Evolutionary conservation across 2,329 filamentous ascomycete species (phyloP).

Genomic region (Trichoderma harzianum): DNA sequence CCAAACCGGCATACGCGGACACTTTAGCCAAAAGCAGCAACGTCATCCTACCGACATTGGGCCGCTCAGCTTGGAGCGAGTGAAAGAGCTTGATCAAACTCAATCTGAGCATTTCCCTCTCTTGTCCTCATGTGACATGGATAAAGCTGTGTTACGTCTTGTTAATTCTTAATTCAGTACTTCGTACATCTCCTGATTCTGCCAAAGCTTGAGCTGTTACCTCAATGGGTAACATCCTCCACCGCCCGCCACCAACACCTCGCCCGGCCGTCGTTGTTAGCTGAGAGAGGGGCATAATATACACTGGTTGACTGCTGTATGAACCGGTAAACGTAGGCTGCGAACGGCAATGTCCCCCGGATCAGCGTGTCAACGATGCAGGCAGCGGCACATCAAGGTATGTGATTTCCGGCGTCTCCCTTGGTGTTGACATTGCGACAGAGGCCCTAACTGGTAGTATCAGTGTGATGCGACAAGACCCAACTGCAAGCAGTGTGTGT

Average conservation of each 20-base stretch:
- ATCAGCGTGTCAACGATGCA: conserved; percentile 11
- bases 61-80: background rate
- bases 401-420: background rate
- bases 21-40: conserved; percentile 7
- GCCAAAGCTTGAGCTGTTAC: background rate
- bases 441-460: background rate
- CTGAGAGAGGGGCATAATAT: background rate
- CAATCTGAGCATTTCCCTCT: background rate
- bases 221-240: conserved; percentile 14
- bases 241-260: background rate
- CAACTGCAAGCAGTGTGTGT: background rate
- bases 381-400: conserved; percentile 9
- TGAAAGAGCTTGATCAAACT: background rate
- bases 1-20: background rate
- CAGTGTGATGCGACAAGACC: conserved; percentile 8
- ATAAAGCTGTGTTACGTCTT: background rate
- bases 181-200: background rate
- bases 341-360: conserved; percentile 10
- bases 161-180: background rate
- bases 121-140: background rate
- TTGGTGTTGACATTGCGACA: background rate
- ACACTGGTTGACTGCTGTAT: background rate
- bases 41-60: conserved; percentile 5
- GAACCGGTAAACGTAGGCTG: background rate
- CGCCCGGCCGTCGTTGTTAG: background rate